These are phyloP conservation scores for Phytophthora brassicae DNA, from an alignment of 352 stramenopile genomes.

Conservation along the genomic window DNA sequence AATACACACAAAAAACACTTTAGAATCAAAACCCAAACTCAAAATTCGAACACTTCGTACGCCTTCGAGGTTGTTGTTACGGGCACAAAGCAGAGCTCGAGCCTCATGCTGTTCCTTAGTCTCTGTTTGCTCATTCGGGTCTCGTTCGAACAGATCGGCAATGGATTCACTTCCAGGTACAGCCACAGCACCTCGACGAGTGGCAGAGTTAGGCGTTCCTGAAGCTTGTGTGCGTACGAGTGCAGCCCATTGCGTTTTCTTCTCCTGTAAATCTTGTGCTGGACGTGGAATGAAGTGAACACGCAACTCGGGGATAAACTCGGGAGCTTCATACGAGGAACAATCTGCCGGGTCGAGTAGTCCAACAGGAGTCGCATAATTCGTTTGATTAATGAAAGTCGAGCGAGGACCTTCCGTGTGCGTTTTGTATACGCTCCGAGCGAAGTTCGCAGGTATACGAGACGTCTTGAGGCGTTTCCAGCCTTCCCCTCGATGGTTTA, in stretches of 20 bases:
- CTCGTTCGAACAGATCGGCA: constrained; percentile 49
- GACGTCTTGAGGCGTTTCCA: constrained; percentile 75
- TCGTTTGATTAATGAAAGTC: constrained; percentile 65
- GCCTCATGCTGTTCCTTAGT: constrained; percentile 49
- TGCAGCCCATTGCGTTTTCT: constrained; percentile 52
- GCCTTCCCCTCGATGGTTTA: constrained; percentile 46
- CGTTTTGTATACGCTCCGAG: constrained; percentile 51
- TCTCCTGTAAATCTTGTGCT: constrained; percentile 60
- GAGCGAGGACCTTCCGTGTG: constrained; percentile 64
- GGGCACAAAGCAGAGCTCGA: constrained; percentile 61
- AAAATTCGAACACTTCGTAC: constrained; percentile 32
- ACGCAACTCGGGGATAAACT: constrained; percentile 66
- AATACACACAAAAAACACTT: constrained; percentile 7
- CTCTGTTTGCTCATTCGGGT: constrained; percentile 29
- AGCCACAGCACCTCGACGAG: constrained; percentile 19
- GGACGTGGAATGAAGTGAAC: constrained; percentile 55
- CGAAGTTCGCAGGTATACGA: constrained; percentile 60
- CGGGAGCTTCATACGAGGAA: constrained; percentile 56
- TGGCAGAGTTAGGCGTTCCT: constrained; percentile 6
- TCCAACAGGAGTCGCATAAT: constrained; percentile 60
- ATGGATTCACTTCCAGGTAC: constrained; percentile 11
- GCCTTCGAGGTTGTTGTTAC: constrained; percentile 82
- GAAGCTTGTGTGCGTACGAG: constrained; percentile 25
- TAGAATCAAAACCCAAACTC: not conserved
- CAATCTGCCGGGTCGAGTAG: constrained; percentile 70